A percentile compares a stretch with the other conserved stretches of the same genome.
Evolutionary conservation across 139 green algal species (phyloP).

Genomic region (Chlorella sorokiniana): DNA sequence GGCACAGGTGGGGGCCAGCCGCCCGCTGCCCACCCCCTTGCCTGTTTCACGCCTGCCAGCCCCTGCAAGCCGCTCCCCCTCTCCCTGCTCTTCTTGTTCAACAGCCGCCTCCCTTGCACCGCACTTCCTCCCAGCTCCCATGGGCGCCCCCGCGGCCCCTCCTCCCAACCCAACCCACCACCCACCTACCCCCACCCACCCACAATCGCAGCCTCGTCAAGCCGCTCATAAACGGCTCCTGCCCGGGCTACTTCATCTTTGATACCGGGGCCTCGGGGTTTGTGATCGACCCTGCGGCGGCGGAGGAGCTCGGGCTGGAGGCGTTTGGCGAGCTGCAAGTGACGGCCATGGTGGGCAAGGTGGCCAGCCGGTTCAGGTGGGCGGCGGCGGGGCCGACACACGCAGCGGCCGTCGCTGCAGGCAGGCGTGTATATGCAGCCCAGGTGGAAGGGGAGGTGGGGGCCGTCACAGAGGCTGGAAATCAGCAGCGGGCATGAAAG

Average conservation of each 20-base stretch:
- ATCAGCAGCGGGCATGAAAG: no score
- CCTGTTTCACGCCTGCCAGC: neutral
- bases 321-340: slow-evolving; percentile 44
- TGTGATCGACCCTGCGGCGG: slow-evolving; percentile 43
- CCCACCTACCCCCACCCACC: neutral
- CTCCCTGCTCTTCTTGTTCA: neutral
- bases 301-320: slow-evolving; percentile 41
- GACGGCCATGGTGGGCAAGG: slow-evolving; percentile 41
- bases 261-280: slow-evolving; percentile 53
- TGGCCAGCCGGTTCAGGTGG: slow-evolving; percentile 34
- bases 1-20: slow-evolving; percentile 30
- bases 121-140: neutral
- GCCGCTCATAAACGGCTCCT: slow-evolving; percentile 40
- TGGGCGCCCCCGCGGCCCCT: neutral
- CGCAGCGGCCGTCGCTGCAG: neutral
- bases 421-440: neutral
- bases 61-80: no score
- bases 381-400: neutral
- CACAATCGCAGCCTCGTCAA: slow-evolving; percentile 34
- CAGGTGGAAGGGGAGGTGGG: neutral
- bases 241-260: slow-evolving; percentile 45
- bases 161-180: neutral
- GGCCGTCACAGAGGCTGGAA: no score
- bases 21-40: neutral
- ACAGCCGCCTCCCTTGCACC: neutral